phyloP scores from a whole-genome alignment of 129 eudicot genomes.

The Artemisia argyi region DNA sequence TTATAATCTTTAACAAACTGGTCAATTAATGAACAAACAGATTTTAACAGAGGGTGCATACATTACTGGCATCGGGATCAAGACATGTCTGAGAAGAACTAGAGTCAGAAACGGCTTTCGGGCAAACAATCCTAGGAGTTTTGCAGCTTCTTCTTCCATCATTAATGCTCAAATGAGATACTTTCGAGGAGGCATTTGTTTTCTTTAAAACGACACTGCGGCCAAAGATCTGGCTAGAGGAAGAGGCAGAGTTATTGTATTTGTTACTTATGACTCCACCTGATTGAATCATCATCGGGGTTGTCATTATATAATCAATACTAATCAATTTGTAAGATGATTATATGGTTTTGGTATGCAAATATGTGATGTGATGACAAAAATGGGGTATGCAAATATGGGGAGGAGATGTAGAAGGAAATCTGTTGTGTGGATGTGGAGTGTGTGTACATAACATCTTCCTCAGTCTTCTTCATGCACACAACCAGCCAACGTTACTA shows the following conservation, averaged over 20 bases:
- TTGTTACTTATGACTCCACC: conserved; percentile 26
- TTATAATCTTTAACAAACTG: no score
- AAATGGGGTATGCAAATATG: conserved; percentile 3
- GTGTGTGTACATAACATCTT: conserved; percentile 34
- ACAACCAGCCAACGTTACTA: conserved; percentile 21
- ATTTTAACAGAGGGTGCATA: conserved; percentile 7
- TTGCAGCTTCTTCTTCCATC: neutral
- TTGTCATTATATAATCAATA: neutral
- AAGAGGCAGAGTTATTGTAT: conserved; percentile 1
- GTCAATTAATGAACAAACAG: neutral
- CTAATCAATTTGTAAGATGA: neutral
- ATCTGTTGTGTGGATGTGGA: conserved; percentile 38
- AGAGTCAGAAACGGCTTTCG: conserved; percentile 67
- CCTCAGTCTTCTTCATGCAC: conserved; percentile 35
- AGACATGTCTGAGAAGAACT: conserved; percentile 63
- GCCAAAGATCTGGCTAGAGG: conserved; percentile 36
- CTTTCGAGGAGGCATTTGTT: conserved; percentile 11
- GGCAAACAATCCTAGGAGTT: conserved; percentile 36
- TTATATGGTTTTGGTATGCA: neutral
- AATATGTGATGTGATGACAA: neutral
- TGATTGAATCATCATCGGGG: conserved; percentile 29
- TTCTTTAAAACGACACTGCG: conserved; percentile 21
- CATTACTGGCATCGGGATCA: conserved; percentile 64
- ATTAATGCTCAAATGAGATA: neutral
- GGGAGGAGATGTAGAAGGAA: conserved; percentile 36